Evolutionary conservation across 352 stramenopile genomes (phyloP), one percentile per base, ranked within the genome.

Genomic region (Phytophthora foliorum): DNA sequence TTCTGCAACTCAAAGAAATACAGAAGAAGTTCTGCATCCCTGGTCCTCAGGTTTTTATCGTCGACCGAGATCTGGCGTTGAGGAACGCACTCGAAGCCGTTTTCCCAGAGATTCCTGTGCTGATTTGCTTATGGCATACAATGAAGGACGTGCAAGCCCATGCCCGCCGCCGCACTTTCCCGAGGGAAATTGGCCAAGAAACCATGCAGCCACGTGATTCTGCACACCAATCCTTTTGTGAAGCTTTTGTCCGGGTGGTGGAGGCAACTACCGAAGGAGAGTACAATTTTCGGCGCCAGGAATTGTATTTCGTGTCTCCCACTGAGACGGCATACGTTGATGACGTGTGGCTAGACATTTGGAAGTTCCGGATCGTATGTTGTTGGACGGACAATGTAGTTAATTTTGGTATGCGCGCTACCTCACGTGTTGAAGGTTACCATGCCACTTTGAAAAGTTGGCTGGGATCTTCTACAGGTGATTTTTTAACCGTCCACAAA

Each of bases 51-150:
- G n/a, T n/a, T n/a, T n/a, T n/a, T n/a, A n/a, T n/a, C n/a, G n/a
- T n/a, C n/a, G n/a, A n/a, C n/a, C n/a, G n/a, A n/a, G n/a, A n/a
- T n/a, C n/a, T n/a, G 42, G 42, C 42, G 4, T 13, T 50, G 2
- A 7, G 29, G 6, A 50, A 50, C 19, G 42, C 42, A 50, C 42
- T 50, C 19, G 42, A 50, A 31, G 13, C 16, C 2, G 31, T 13
- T 16, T 50, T 10, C 5, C 1, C 6, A n/a, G n/a, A 25, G 4
- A 19, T 50, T 17, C 42, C 42, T 16, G 19, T 13, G 19, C 6
- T 50, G 8, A 8, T 50, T n/a, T 50, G 42, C 42, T 31, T 50
- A 6, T 50, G 42, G 42, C 42, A 50, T 31, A 31, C 31, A n/a
- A 13, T 50, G 8, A 48, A 50, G 19, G 17, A 50, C 42, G 13